Base-by-base conservation (phyloP, 441 rosid species). In the Pelargonium citronellum region DNA sequence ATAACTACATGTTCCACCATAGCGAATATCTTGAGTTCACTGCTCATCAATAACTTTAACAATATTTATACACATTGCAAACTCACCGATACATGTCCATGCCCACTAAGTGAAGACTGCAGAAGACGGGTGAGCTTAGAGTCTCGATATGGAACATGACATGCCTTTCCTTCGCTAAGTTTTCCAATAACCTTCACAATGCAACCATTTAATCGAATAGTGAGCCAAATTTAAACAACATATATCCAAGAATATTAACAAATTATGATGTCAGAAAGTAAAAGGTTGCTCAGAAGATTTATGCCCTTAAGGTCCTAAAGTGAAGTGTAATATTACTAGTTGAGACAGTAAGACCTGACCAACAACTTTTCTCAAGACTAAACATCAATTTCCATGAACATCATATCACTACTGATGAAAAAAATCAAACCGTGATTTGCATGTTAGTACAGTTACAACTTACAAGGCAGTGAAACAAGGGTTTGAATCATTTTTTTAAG, bases 1-100 rank as follows among this genome's bases (percentile, higher is more conserved):
- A 19, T 7, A 57, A 57, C 64, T 61, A 61, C 27, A 61, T 11
- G n/a, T 62, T 62, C 16, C 27, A 62, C 7, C 22, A 16, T 6
- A 60, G 34, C 27, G 24, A 30, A n/a, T 37, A 46, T 41, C 58
- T 58, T 71, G 27, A 5, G 19, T 30, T 47, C 64, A 71, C n/a
- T 65, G 30, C 53, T 67, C 57, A 61, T 34, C 9, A 55, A 55
- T 47, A 73, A 68, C 30, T 9, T 37, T 58, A 58, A 20, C 22
- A 60, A 30, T 17, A 19, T 58, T 19, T 9, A 51, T 1, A 12
- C 12, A 20, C 30, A 70, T 47, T 66, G 75, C 67, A 75, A 77
- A 87, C 96, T 85, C 81, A 96, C 99, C 73, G 99, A 96, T 71
- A 96, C 97, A 84, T 96, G 98, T 30, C 99, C 99, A 73, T 89